Base-by-base conservation (phyloP, 2,329 filamentous ascomycete species). In the Exserohilum rostratum region DNA sequence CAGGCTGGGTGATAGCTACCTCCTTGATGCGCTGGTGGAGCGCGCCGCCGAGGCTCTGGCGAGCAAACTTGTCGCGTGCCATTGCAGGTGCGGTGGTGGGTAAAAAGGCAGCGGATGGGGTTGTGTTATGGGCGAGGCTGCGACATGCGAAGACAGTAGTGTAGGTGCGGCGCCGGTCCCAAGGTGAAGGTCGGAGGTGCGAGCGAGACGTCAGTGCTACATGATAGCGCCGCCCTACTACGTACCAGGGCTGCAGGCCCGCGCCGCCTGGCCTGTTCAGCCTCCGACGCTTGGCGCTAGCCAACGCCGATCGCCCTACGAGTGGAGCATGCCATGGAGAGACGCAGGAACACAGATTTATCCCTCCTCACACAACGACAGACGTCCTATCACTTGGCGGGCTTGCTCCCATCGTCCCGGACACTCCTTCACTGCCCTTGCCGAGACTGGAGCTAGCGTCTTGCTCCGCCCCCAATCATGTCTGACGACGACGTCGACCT, bases 401-500 rank as follows among this genome's bases (percentile, higher is more conserved):
- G 18, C 22, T 40, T 46, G 52, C 43, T 30, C 25, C 20, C 27
- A 9, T 29, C 45, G 46, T 22, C 10, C 2, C 11, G n/a, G 27
- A 6, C 15, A 12, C 39, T 22, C 29, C 35, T 50, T 48, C 55
- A 53, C 46, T 34, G 44, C 50, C 6, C 18, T 44, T 40, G 10
- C 38, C 43, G 20, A 29, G 31, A 42, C 25, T 50, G 37, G 42
- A 55, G n/a, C 40, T 50, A 48, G 55, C 43, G 55, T 35, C n/a
- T 37, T 13, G 22, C 6, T 15, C 11, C 25, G 4, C 20, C 29
- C 47, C 34, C 7, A 58, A 79, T 44, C 65, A 96, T 96, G 90
- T 96, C 91, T 42, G 92, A 97, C 79, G 91, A 96, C 76, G 93
- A 96, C 75, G 88, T 89, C 43, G 93, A 97, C 71, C 88, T 85